phyloP scores from a whole-genome alignment of 2,329 filamentous ascomycete species.

The Aspergillus ustus region DNA sequence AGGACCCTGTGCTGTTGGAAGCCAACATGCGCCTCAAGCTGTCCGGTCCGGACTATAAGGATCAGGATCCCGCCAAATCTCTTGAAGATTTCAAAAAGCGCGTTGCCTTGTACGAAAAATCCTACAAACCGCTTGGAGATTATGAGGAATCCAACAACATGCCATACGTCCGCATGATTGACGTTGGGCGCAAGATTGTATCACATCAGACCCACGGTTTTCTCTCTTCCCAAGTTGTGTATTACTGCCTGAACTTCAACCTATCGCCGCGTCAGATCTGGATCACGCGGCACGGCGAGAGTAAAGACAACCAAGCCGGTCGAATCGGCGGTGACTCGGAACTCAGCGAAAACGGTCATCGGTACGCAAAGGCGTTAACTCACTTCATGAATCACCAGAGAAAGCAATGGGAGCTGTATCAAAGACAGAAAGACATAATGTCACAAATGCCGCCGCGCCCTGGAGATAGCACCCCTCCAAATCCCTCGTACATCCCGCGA shows the following conservation, averaged over 20 bases:
- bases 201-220: constrained; percentile 91
- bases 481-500: constrained; percentile 70
- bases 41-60: constrained; percentile 92
- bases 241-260: constrained; percentile 96
- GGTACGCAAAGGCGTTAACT: constrained; percentile 79
- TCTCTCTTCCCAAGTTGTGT: constrained; percentile 87
- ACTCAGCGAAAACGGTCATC: constrained; percentile 77
- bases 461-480: constrained; percentile 91
- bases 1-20: constrained; percentile 82
- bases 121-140: constrained; percentile 86
- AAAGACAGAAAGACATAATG: constrained; percentile 75
- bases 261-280: constrained; percentile 94
- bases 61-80: constrained; percentile 85
- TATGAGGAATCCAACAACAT: constrained; percentile 90
- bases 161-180: constrained; percentile 97
- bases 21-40: constrained; percentile 97
- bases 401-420: constrained; percentile 79
- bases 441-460: constrained; percentile 87
- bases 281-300: constrained; percentile 96
- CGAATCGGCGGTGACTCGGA: constrained; percentile 91
- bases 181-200: constrained; percentile 92
- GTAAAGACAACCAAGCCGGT: constrained; percentile 80
- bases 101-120: constrained; percentile 90
- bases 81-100: constrained; percentile 90
- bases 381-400: constrained; percentile 83